Percentiles rank a stretch among this genome's conserved stretches.
Conservation (phyloP, 768 basidiomycete genomes). For the Auricularia sp. region DNA sequence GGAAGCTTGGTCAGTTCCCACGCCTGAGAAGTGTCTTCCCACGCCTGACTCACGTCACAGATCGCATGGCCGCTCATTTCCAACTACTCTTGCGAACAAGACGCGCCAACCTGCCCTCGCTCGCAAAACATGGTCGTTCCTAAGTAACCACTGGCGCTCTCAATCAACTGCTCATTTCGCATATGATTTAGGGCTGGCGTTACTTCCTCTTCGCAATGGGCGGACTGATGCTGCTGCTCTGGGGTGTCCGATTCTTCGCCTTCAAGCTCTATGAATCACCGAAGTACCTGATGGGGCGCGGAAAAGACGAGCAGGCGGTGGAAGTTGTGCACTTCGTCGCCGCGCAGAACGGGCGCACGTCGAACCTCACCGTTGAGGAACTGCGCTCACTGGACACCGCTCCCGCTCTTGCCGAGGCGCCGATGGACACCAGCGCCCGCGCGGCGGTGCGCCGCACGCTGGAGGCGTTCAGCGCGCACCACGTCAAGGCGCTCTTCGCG, state of each 20-base stretch:
- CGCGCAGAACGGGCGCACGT: conserved; percentile 43
- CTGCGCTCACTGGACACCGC: conserved; percentile 22
- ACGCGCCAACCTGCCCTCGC: conserved; percentile 30
- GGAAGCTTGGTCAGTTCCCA: conserved; percentile 30
- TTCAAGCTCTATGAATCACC: conserved; percentile 65
- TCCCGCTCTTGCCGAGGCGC: conserved; percentile 10
- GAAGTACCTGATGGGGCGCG: conserved; percentile 62
- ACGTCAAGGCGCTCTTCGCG: conserved; percentile 40
- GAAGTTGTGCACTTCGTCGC: conserved; percentile 55
- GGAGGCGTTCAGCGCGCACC: conserved; percentile 28
- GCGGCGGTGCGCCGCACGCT: conserved; percentile 34
- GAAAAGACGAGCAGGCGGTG: conserved; percentile 51
- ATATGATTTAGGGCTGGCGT: conserved; percentile 49
- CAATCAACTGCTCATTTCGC: background rate
- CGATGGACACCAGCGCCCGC: conserved; percentile 25
- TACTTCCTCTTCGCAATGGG: conserved; percentile 69
- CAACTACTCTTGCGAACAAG: conserved; percentile 50
- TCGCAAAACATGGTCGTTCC: conserved; percentile 33
- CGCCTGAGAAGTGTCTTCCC: background rate
- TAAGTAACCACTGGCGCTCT: no score
- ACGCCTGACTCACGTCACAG: conserved; percentile 17
- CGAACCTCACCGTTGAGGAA: conserved; percentile 41
- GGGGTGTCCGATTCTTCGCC: conserved; percentile 51
- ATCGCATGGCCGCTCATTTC: conserved; percentile 66
- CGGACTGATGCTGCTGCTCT: conserved; percentile 55